phyloP scores from a whole-genome alignment of 768 basidiomycete genomes.

The Russula virescens region DNA sequence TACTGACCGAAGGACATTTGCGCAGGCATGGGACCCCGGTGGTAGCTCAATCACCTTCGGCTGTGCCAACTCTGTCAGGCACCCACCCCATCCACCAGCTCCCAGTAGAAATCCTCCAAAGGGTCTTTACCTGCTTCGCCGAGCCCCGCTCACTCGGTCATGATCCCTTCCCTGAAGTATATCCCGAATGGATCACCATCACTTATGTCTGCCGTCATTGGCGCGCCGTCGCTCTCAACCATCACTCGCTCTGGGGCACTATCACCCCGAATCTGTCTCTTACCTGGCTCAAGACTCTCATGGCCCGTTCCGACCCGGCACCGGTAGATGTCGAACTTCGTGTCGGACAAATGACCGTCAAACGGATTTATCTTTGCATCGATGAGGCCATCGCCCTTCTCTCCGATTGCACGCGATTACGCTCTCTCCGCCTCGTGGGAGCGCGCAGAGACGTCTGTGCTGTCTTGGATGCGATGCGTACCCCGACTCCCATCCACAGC shows the following conservation, averaged over 20 bases:
- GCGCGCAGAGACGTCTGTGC: conserved; percentile 4
- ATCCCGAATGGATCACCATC: conserved; percentile 16
- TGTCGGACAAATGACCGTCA: conserved; percentile 1
- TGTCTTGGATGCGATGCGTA: conserved; percentile 7
- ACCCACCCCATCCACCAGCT: background rate
- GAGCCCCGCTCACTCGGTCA: background rate
- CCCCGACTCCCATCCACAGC: background rate
- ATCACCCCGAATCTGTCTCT: conserved; percentile 14
- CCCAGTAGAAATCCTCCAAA: conserved; percentile 18
- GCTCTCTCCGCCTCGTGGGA: conserved; percentile 13
- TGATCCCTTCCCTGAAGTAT: background rate
- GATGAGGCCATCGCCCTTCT: conserved; percentile 14
- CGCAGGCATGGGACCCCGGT: background rate
- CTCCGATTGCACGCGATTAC: conserved; percentile 10
- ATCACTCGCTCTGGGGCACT: conserved; percentile 12
- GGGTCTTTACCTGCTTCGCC: conserved; percentile 8
- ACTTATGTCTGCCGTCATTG: conserved; percentile 19
- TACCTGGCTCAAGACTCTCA: conserved; percentile 8
- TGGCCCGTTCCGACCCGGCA: conserved; percentile 10
- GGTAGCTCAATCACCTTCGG: background rate
- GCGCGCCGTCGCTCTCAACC: conserved; percentile 12
- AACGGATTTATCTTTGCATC: background rate
- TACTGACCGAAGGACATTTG: background rate
- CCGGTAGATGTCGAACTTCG: conserved; percentile 13
- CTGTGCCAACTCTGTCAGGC: background rate